phyloP scores from a whole-genome alignment of 257 asterid genomes.

The Solanum rostratum region DNA sequence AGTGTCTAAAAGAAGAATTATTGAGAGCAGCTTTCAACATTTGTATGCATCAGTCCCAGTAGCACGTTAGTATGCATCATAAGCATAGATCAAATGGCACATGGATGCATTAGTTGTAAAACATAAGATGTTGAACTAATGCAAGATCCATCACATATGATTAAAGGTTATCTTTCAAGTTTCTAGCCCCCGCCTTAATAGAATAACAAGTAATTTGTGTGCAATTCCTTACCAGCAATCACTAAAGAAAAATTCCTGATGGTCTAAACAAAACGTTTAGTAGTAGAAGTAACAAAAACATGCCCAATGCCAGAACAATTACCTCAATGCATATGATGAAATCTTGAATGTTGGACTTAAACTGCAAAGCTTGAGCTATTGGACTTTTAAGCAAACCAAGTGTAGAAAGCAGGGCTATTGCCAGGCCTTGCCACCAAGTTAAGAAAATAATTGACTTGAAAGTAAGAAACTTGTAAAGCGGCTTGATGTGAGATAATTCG shows the following conservation, averaged over 20 bases:
- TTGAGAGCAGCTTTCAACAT: background rate
- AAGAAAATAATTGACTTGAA: constrained; percentile 96
- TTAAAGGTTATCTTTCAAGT: background rate
- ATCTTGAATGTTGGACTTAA: constrained; percentile 81
- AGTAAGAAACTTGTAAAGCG: constrained; percentile 82
- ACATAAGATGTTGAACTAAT: background rate
- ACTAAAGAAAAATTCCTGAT: background rate
- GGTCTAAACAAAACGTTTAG: background rate
- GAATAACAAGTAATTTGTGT: background rate
- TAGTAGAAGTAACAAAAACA: background rate
- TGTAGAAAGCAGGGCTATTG: constrained; percentile 71
- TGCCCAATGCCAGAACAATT: constrained; percentile 20
- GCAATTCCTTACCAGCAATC: background rate
- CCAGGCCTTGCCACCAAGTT: constrained; percentile 99
- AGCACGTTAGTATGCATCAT: background rate
- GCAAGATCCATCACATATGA: background rate
- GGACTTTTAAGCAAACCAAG: constrained; percentile 79
- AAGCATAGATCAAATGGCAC: background rate
- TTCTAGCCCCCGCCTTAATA: background rate
- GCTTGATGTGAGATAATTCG: constrained; percentile 90
- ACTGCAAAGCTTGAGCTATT: constrained; percentile 78
- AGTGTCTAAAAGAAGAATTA: background rate
- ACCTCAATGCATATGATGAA: constrained; percentile 98
- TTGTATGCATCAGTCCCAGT: background rate
- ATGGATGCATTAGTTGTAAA: background rate